phyloP scores from a whole-genome alignment of 768 basidiomycete genomes.

The Xerocomellus amylosporus region DNA sequence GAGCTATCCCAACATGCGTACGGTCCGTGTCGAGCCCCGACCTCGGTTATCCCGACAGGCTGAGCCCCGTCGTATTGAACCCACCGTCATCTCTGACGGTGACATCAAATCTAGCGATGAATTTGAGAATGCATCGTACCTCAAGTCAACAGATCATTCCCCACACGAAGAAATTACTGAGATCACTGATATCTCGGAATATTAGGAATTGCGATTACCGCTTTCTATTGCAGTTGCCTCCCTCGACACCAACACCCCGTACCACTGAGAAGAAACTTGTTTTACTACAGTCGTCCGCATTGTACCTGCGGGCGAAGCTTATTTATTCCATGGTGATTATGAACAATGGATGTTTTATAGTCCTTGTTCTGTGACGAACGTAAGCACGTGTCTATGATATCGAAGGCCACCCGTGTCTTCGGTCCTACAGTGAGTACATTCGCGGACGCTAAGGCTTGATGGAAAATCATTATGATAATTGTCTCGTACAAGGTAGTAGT shows the following conservation, averaged over 20 bases:
- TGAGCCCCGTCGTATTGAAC: constrained; percentile 32
- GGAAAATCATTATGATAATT: background rate
- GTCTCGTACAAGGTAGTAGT: background rate
- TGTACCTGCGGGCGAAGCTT: constrained; percentile 12
- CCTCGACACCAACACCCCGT: constrained; percentile 9
- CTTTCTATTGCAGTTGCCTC: constrained; percentile 1
- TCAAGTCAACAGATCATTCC: constrained; percentile 25
- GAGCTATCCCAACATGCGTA: constrained; percentile 55
- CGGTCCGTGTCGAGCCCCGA: constrained; percentile 34
- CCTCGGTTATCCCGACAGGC: constrained; percentile 20
- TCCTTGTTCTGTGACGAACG: constrained; percentile 2
- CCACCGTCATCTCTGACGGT: constrained; percentile 32
- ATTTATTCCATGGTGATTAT: constrained; percentile 22
- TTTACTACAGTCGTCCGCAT: constrained; percentile 16
- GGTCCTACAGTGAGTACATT: background rate
- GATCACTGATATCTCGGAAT: constrained; percentile 31
- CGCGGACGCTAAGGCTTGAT: background rate
- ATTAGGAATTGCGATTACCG: constrained; percentile 19
- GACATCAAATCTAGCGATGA: constrained; percentile 30
- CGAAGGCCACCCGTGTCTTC: too few relatives aligned
- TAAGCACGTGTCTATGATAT: background rate
- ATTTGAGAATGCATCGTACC: constrained; percentile 25
- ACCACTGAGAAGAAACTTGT: constrained; percentile 9
- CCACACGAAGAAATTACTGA: constrained; percentile 25
- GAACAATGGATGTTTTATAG: constrained; percentile 1